A percentile compares a stretch with the other conserved stretches of the same genome.
These are phyloP conservation scores for Dunaliella primolecta DNA, from an alignment of 139 green algal genomes.

Conservation along the genomic window DNA sequence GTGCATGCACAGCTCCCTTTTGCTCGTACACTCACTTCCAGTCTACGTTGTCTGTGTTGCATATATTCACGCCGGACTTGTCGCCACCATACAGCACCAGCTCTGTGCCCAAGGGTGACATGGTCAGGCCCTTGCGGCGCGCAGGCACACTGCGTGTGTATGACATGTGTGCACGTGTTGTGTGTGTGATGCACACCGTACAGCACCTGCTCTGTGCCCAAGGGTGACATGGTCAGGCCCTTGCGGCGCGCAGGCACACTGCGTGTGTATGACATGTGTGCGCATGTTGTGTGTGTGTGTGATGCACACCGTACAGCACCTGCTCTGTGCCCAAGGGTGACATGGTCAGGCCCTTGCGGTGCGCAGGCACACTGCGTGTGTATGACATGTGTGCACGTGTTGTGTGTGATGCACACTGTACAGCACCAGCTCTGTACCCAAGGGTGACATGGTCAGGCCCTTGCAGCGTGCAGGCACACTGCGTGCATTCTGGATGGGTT, in stretches of 20 bases:
- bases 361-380: conserved; percentile 40
- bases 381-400: too few species aligned
- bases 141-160: conserved; percentile 40
- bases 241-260: conserved; percentile 56
- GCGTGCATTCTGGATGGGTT: too few species aligned
- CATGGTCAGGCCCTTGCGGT: conserved; percentile 58
- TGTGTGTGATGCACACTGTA: too few species aligned
- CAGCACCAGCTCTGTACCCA: conserved; percentile 62
- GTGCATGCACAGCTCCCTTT: too few species aligned
- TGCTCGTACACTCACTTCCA: conserved; percentile 47
- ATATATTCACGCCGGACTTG: conserved; percentile 59
- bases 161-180: too few species aligned
- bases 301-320: conserved; percentile 71
- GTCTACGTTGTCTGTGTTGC: conserved; percentile 44
- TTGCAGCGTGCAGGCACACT: conserved; percentile 56
- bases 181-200: too few species aligned
- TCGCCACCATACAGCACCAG: conserved; percentile 73
- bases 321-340: conserved; percentile 48
- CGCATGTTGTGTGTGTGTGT: too few species aligned
- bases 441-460: conserved; percentile 38
- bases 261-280: too few species aligned
- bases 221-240: conserved; percentile 38
- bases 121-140: conserved; percentile 54
- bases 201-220: conserved; percentile 62
- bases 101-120: conserved; percentile 46